Percentiles rank a stretch among this genome's conserved stretches.
Evolutionary conservation across 495 filamentous ascomycete species (phyloP).

Genomic region (Podospora pseudocomata): DNA sequence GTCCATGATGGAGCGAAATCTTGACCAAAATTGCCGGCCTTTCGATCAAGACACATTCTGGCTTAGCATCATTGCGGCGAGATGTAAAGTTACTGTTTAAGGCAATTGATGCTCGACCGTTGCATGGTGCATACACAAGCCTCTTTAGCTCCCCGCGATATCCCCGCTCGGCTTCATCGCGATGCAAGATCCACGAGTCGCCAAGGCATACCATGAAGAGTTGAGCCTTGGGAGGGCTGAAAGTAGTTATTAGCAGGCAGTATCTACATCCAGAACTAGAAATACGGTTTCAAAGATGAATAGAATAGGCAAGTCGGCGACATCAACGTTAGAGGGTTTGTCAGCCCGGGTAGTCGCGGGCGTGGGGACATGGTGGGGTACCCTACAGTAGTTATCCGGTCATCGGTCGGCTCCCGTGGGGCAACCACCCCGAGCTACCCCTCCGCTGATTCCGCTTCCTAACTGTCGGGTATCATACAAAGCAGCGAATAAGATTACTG

Average conservation of each 20-base stretch:
- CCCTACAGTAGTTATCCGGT: background rate
- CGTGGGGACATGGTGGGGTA: background rate
- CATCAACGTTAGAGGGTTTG: background rate
- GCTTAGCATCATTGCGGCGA: background rate
- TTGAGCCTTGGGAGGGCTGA: background rate
- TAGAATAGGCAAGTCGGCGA: background rate
- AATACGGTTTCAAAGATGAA: background rate
- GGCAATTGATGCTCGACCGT: background rate
- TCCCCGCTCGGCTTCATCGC: background rate
- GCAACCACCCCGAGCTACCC: background rate
- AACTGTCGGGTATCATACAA: background rate
- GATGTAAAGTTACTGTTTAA: background rate
- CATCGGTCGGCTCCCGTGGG: background rate
- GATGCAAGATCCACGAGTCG: background rate
- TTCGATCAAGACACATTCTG: background rate
- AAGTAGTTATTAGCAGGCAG: background rate
- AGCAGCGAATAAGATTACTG: background rate
- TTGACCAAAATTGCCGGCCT: too few relatives aligned
- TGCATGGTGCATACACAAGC: background rate
- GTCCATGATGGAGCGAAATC: background rate
- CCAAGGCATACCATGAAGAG: background rate
- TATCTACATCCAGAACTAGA: background rate
- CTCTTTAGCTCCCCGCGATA: background rate
- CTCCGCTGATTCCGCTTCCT: background rate
- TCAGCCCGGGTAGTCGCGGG: background rate